Evolutionary conservation across 805 yeast genomes (phyloP).

Genomic region (Maudiozyma saulgeensis): DNA sequence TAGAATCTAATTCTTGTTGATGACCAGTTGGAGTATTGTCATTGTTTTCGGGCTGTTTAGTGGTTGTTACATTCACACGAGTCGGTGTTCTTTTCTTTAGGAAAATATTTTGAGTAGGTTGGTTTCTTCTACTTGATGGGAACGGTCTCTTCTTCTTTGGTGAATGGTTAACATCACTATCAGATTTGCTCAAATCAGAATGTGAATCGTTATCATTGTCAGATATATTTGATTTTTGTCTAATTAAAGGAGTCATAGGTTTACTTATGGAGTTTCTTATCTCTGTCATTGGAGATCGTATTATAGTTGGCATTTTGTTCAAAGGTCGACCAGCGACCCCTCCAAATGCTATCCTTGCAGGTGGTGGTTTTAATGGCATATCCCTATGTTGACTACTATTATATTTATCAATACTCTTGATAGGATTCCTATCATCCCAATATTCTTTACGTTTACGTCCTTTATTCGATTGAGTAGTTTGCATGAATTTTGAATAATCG

Average conservation of each 20-base stretch:
- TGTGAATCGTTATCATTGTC: not conserved
- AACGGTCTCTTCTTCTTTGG: conserved; percentile 1
- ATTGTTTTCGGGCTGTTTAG: no score
- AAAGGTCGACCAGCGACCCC: conserved; percentile 19
- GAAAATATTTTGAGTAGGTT: not conserved
- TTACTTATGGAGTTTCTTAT: not conserved
- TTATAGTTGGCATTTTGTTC: not conserved
- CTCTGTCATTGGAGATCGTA: not conserved
- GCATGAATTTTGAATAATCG: conserved; percentile 6
- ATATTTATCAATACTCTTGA: conserved; percentile 1
- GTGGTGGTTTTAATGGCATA: conserved; percentile 3
- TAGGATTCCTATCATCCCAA: conserved; percentile 4
- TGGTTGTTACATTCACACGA: no score
- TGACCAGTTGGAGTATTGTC: no score
- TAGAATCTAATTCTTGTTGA: no score
- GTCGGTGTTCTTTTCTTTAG: not conserved
- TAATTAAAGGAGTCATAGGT: not conserved
- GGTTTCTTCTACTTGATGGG: not conserved
- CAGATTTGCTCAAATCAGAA: not conserved
- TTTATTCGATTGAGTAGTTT: conserved; percentile 3
- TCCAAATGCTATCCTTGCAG: conserved; percentile 25
- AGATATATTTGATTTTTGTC: not conserved
- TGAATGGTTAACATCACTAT: not conserved
- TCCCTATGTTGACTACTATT: conserved; percentile 10
- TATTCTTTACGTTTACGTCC: not conserved